Evolutionary conservation across 2,329 filamentous ascomycete genomes (phyloP).

Genomic region (Diaporthe australafricana): DNA sequence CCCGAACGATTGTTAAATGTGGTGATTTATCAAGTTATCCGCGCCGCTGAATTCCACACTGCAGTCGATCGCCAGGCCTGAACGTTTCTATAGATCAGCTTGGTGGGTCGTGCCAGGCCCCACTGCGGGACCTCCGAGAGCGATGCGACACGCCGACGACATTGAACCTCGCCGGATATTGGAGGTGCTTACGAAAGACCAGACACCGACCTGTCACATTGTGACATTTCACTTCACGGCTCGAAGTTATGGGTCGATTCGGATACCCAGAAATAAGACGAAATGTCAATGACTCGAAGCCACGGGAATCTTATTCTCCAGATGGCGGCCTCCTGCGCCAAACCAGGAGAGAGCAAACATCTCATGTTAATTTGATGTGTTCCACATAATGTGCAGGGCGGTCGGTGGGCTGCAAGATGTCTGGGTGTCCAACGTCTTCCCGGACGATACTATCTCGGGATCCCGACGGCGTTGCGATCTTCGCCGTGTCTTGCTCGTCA

Average conservation of each 20-base stretch:
- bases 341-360: slow-evolving; percentile 19
- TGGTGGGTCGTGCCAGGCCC: slow-evolving; percentile 3
- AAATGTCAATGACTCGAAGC: slow-evolving; percentile 27
- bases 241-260: slow-evolving; percentile 5
- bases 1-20: neutral
- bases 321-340: slow-evolving; percentile 1
- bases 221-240: slow-evolving; percentile 27
- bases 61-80: neutral
- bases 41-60: no score
- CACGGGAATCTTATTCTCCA: neutral
- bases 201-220: slow-evolving; percentile 22
- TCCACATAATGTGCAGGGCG: neutral
- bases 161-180: slow-evolving; percentile 24
- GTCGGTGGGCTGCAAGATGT: neutral
- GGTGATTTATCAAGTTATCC: no score
- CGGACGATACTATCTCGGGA: neutral
- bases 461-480: neutral
- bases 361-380: neutral
- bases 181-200: slow-evolving; percentile 20
- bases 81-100: neutral
- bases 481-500: slow-evolving; percentile 3
- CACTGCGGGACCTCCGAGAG: slow-evolving; percentile 17
- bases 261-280: slow-evolving; percentile 2
- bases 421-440: neutral
- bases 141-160: slow-evolving; percentile 18